phyloP scores from a whole-genome alignment of 768 basidiomycete genomes.

The Tubosaeta sp. region DNA sequence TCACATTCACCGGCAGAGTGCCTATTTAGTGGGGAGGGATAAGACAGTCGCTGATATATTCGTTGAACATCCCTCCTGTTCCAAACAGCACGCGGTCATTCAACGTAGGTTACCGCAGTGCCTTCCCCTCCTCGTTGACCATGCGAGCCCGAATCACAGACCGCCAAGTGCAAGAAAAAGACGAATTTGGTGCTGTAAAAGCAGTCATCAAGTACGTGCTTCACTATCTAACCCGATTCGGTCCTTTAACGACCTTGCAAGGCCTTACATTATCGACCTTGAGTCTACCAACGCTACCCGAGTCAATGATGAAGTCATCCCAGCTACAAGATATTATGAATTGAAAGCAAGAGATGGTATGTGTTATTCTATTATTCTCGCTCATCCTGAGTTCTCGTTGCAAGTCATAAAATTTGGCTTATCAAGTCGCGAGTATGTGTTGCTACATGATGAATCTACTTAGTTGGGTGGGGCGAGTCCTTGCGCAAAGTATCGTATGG shows the following conservation, averaged over 20 bases:
- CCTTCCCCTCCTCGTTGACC: constrained; percentile 3
- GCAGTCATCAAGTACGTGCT: constrained; percentile 74
- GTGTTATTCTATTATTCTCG: constrained; percentile 18
- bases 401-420: constrained; percentile 84
- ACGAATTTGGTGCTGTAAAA: constrained; percentile 80
- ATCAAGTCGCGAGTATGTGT: constrained; percentile 78
- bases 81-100: constrained; percentile 96
- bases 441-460: constrained; percentile 73
- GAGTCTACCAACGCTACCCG: constrained; percentile 97
- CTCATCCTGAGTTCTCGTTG: constrained; percentile 8
- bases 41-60: constrained; percentile 80
- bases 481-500: not conserved
- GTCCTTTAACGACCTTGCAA: constrained; percentile 29
- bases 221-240: not conserved
- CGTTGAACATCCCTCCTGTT: constrained; percentile 94
- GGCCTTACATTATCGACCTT: constrained; percentile 95
- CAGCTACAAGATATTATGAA: constrained; percentile 84
- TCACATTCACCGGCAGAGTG: constrained; percentile 91
- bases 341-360: constrained; percentile 73
- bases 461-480: constrained; percentile 19
- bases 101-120: constrained; percentile 57
- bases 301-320: constrained; percentile 85
- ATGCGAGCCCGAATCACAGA: constrained; percentile 37
- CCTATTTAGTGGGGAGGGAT: constrained; percentile 91
- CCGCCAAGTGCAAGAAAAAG: constrained; percentile 80